A percentile compares a stretch with the other conserved stretches of the same genome.
phyloP scores from a whole-genome alignment of 352 stramenopile species.

The Pythium guiyangense region DNA sequence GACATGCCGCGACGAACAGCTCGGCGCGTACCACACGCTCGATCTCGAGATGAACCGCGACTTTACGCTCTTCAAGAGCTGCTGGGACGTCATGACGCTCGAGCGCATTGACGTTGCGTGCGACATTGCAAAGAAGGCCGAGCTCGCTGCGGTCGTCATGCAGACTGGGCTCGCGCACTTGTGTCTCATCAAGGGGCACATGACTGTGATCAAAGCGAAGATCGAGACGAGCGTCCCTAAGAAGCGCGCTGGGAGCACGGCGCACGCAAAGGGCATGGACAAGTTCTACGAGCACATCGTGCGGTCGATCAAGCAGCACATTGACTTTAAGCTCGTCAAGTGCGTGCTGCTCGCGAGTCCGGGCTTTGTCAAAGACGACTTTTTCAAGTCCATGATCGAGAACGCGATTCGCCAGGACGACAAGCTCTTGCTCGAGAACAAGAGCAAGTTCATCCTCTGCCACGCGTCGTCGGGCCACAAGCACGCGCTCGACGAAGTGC shows the following conservation, averaged over 20 bases:
- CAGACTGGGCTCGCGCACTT: constrained; percentile 94
- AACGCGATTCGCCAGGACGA: constrained; percentile 92
- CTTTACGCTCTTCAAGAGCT: constrained; percentile 95
- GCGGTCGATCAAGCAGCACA: constrained; percentile 92
- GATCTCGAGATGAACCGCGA: constrained; percentile 95
- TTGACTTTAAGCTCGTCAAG: constrained; percentile 97
- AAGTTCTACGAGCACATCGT: constrained; percentile 98
- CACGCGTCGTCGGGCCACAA: constrained; percentile 96
- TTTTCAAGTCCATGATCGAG: constrained; percentile 94
- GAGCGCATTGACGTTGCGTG: constrained; percentile 95
- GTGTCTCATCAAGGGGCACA: constrained; percentile 96
- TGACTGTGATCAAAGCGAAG: constrained; percentile 93
- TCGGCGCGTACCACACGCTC: constrained; percentile 97
- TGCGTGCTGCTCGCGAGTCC: constrained; percentile 94
- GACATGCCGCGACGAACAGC: constrained; percentile 24
- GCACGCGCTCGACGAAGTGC: constrained; percentile 96
- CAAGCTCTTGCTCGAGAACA: constrained; percentile 95
- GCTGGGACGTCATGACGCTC: constrained; percentile 97
- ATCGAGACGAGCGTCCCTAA: constrained; percentile 97
- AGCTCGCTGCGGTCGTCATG: constrained; percentile 97
- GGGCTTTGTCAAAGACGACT: constrained; percentile 98
- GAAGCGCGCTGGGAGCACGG: constrained; percentile 93
- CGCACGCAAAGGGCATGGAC: constrained; percentile 91
- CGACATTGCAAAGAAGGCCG: constrained; percentile 92
- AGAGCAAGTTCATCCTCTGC: constrained; percentile 95